phyloP scores from a whole-genome alignment of 176 grass and related monocot genomes.

The sorghum (Sorghum bicolor) region DNA sequence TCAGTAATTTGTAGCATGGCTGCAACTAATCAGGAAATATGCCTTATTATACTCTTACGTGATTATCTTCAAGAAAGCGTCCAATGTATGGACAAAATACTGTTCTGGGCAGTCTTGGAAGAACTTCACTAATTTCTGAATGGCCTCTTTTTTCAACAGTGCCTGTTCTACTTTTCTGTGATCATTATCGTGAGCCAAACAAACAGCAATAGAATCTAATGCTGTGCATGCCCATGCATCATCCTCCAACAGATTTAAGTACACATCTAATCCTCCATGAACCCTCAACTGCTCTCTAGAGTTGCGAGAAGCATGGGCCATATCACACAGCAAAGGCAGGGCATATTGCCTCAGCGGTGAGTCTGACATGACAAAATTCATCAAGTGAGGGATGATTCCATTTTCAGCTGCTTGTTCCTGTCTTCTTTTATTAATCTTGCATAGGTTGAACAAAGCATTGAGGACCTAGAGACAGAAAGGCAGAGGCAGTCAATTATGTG shows the following conservation, averaged over 20 bases:
- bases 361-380: slow-evolving; percentile 97
- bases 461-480: slow-evolving; percentile 57
- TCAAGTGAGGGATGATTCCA: slow-evolving; percentile 97
- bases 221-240: slow-evolving; percentile 85
- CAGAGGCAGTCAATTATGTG: slow-evolving; percentile 28
- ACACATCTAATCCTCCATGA: slow-evolving; percentile 93
- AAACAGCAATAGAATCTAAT: slow-evolving; percentile 94
- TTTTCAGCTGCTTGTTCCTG: slow-evolving; percentile 99
- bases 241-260: slow-evolving; percentile 85
- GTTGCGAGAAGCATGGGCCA: slow-evolving; percentile 98
- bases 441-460: slow-evolving; percentile 93
- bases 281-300: slow-evolving; percentile 91
- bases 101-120: slow-evolving; percentile 93
- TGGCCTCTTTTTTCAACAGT: slow-evolving; percentile 84
- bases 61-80: slow-evolving; percentile 98
- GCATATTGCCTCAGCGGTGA: slow-evolving; percentile 93
- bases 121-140: slow-evolving; percentile 86
- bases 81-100: slow-evolving; percentile 88
- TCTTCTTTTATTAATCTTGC: slow-evolving; percentile 97
- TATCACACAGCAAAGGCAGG: slow-evolving; percentile 90
- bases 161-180: slow-evolving; percentile 88
- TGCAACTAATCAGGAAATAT: slow-evolving; percentile 14
- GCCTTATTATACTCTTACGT: slow-evolving; percentile 61
- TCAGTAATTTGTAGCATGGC: slow-evolving; percentile 14
- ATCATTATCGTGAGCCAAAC: slow-evolving; percentile 95